These are phyloP conservation scores for Pulveroboletus sp. DNA, from an alignment of 768 basidiomycete genomes.

Conservation along the genomic window DNA sequence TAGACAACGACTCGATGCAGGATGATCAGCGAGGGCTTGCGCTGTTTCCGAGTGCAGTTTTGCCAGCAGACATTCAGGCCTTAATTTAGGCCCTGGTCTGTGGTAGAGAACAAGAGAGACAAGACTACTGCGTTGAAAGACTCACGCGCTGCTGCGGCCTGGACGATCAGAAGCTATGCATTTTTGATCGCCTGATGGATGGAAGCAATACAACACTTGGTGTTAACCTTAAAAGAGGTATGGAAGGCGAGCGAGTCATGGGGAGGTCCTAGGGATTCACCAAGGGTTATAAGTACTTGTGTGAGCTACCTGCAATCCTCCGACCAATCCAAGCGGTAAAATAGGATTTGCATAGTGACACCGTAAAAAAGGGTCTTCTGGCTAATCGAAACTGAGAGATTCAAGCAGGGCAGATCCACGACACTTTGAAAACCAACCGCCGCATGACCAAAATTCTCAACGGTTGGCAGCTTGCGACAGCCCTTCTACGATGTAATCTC, in stretches of 20 bases:
- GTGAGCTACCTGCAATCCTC: neutral
- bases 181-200: constrained; percentile 1
- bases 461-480: constrained; percentile 27
- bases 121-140: no score
- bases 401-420: neutral
- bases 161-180: neutral
- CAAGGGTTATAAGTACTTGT: neutral
- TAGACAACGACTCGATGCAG: no score
- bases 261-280: neutral
- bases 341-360: constrained; percentile 4
- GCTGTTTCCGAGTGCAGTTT: neutral
- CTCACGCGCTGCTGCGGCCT: no score
- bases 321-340: constrained; percentile 5
- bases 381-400: neutral
- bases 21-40: no score
- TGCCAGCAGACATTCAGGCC: neutral
- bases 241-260: neutral
- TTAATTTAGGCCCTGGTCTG: neutral
- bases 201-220: neutral
- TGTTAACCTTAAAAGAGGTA: neutral
- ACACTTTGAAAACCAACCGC: neutral
- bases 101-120: no score
- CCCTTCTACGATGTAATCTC: constrained; percentile 28
- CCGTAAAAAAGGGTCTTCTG: neutral
- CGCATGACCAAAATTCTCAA: constrained; percentile 13